Evolutionary conservation across 129 eudicot genomes (phyloP).

Genomic region (Cynara cardunculus): DNA sequence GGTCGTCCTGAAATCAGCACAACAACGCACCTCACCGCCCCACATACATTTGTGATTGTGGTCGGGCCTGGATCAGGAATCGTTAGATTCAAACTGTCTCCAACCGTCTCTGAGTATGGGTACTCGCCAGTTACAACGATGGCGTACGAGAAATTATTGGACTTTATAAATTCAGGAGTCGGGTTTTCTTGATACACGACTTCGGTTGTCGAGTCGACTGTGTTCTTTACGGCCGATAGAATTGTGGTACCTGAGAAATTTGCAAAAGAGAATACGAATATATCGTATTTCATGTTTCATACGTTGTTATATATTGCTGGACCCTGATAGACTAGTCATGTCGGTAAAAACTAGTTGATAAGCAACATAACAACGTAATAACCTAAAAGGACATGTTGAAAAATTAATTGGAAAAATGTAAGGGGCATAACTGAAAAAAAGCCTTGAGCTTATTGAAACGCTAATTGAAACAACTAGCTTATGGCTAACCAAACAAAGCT

Average conservation of each 20-base stretch:
- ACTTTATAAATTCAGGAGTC: conserved; percentile 38
- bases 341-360: no score
- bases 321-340: no score
- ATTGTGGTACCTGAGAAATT: conserved; percentile 63
- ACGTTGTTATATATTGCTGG: not conserved
- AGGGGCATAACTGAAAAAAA: no score
- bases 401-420: not conserved
- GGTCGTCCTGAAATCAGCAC: conserved; percentile 77
- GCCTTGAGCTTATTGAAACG: not conserved
- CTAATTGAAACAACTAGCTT: not conserved
- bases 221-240: conserved; percentile 50
- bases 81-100: conserved; percentile 66
- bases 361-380: not conserved
- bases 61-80: conserved; percentile 56
- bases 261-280: not conserved
- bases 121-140: conserved; percentile 78
- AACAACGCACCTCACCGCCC: conserved; percentile 61
- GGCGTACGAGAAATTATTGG: conserved; percentile 57
- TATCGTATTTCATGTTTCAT: not conserved
- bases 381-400: not conserved
- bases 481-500: not conserved
- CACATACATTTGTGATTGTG: conserved; percentile 61
- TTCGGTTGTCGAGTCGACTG: conserved; percentile 61
- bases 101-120: conserved; percentile 67
- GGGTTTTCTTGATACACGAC: conserved; percentile 67